Base-by-base conservation (phyloP, 306 rosid species). In the Quercus berberidifolia region DNA sequence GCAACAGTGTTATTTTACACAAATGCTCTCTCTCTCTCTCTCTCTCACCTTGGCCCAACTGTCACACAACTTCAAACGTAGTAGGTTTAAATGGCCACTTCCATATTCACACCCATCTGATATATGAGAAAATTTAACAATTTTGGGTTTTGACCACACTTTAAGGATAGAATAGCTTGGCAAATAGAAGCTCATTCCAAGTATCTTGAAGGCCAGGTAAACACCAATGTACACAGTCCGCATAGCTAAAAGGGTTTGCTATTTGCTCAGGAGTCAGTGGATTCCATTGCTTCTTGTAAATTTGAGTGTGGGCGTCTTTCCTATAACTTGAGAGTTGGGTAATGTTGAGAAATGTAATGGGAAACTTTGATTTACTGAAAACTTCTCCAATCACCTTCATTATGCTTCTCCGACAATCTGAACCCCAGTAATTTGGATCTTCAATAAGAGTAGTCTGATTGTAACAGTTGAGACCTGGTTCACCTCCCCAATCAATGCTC, bases 171-270 rank as follows among this genome's bases (percentile, higher is more conserved):
- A 96, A 93, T 12, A 96, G 87, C 76, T 91, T 91, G 69, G 98
- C 86, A 71, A 86, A 96, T 0, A 96, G 86, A 85, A 96, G 99
- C 90, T 96, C 98, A 79, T 96, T 96, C 99, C 99, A 96, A 71
- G 95, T 95, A 76, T 96, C 99, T 83, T 93, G 99, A 78, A 96
- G 97, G 55, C 98, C 99, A 76, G 99, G 99, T 83, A 96, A 74
- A 81, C 99, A 96, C 98, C 99, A 96, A 31, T 96, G 99, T 23
- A 88, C 91, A 55, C 99, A 96, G 78, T 96, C 99, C 1, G 99
- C 98, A 26, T 96, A 96, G 84, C 96, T 91, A 14, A 64, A 79
- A 4, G 99, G 99, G 82, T 93, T 91, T 11, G 97, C 98, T 46
- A 91, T 49, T 71, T 96, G 98, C 79, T 87, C 89, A 4, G 92